phyloP scores from a whole-genome alignment of 768 basidiomycete species.

The Glaciozyma antarctica region DNA sequence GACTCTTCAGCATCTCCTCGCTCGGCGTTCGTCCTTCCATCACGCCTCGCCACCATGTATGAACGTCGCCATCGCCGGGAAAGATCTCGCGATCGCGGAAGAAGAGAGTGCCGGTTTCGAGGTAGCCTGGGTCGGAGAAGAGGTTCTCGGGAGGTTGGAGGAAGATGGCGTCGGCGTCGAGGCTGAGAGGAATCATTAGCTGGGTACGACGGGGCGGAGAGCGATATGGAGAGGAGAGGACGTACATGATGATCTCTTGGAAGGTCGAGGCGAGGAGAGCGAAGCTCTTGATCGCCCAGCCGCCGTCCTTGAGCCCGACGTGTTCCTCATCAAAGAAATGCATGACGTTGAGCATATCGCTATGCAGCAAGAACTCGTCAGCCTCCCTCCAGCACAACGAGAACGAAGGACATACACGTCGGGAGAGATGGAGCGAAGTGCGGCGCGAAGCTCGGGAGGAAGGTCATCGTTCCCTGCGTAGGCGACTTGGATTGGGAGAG shows the following conservation, averaged over 20 bases:
- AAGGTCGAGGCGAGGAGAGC: slow-evolving; percentile 27
- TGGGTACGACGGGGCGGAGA: background rate
- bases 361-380: background rate
- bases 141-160: slow-evolving; percentile 19
- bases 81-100: slow-evolving; percentile 19
- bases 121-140: slow-evolving; percentile 25
- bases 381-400: no score
- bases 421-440: slow-evolving; percentile 18
- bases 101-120: slow-evolving; percentile 4
- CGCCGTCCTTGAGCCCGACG: slow-evolving; percentile 27
- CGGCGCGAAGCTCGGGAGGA: slow-evolving; percentile 17
- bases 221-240: background rate
- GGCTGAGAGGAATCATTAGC: background rate
- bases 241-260: background rate
- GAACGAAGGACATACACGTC: slow-evolving; percentile 9
- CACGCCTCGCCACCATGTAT: slow-evolving; percentile 24
- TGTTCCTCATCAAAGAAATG: slow-evolving; percentile 25
- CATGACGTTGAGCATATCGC: slow-evolving; percentile 21
- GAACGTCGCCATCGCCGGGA: slow-evolving; percentile 27
- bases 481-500: slow-evolving; percentile 27
- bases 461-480: slow-evolving; percentile 29
- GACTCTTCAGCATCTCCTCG: slow-evolving; percentile 9
- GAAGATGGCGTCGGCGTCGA: slow-evolving; percentile 3
- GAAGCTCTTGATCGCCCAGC: slow-evolving; percentile 32
- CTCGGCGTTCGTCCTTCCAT: slow-evolving; percentile 23